phyloP scores from a whole-genome alignment of 768 basidiomycete genomes.

The Phlebiopsis flavidoalba region DNA sequence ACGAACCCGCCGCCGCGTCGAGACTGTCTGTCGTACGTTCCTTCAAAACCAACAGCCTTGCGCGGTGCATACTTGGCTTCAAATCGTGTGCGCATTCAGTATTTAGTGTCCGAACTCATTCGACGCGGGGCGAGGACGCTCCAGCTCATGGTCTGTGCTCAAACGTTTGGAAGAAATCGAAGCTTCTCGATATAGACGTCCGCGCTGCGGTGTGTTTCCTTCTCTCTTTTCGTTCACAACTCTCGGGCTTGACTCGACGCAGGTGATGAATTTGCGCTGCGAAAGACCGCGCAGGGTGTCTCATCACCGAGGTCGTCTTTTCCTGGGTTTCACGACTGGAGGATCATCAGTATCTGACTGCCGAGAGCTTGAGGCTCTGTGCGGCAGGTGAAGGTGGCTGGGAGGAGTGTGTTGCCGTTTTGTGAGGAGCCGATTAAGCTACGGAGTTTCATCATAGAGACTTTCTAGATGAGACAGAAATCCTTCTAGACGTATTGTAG shows the following conservation, averaged over 20 bases:
- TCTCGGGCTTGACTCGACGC: constrained; percentile 7
- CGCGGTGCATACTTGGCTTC: background rate
- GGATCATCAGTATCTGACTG: constrained; percentile 43
- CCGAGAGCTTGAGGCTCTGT: constrained; percentile 30
- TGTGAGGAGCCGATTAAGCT: constrained; percentile 12
- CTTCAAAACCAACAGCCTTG: too few species aligned
- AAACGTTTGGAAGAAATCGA: constrained; percentile 50
- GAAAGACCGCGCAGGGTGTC: constrained; percentile 36
- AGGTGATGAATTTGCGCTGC: constrained; percentile 24
- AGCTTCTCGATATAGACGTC: constrained; percentile 41
- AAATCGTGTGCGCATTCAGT: constrained; percentile 6
- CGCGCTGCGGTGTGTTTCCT: constrained; percentile 16
- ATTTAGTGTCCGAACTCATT: constrained; percentile 39
- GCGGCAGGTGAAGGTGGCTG: constrained; percentile 25
- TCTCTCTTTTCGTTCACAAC: background rate
- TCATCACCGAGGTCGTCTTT: constrained; percentile 58
- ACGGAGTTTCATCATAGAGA: background rate
- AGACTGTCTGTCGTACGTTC: constrained; percentile 30
- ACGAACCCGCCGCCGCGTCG: constrained; percentile 28
- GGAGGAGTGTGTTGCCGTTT: constrained; percentile 18
- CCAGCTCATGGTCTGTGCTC: constrained; percentile 48
- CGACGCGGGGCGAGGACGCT: constrained; percentile 38
- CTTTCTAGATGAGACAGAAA: too few species aligned
- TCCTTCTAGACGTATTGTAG: too few species aligned
- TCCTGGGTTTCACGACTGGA: constrained; percentile 47